A percentile compares a stretch with the other conserved stretches of the same genome.
phyloP scores from a whole-genome alignment of 1,284 basidiomycete genomes.

The Apiotrichum veenhuisii region DNA sequence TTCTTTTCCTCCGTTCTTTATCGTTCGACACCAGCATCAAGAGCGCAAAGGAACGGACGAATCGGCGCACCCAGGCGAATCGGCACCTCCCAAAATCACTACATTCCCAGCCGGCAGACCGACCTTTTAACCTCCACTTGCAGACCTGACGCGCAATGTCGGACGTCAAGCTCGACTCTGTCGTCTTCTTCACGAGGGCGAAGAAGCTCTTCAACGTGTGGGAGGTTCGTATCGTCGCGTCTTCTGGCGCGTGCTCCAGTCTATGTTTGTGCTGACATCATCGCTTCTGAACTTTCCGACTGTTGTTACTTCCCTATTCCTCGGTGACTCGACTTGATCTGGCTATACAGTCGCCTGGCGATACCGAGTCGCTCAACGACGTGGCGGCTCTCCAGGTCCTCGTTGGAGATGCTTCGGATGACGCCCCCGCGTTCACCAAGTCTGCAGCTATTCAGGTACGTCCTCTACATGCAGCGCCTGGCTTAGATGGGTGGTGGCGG shows the following conservation, averaged over 20 bases:
- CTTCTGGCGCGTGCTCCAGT: background rate
- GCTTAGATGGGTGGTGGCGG: too few relatives aligned
- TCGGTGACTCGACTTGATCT: background rate
- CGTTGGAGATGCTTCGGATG: conserved; percentile 76
- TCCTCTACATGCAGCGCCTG: background rate
- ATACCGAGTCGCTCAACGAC: conserved; percentile 50
- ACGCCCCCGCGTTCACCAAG: conserved; percentile 78
- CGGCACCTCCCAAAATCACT: background rate
- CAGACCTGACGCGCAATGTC: conserved; percentile 41
- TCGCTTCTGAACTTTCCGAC: background rate
- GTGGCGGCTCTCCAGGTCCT: conserved; percentile 68
- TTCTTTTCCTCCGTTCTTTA: background rate
- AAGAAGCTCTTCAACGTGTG: conserved; percentile 66
- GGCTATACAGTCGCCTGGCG: conserved; percentile 51
- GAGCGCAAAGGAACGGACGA: too few relatives aligned
- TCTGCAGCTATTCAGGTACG: conserved; percentile 84
- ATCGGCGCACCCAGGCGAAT: too few relatives aligned
- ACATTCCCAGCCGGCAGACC: too few relatives aligned
- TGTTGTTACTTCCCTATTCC: background rate
- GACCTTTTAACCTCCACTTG: conserved; percentile 7
- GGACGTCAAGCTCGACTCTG: conserved; percentile 54
- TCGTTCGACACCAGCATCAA: too few relatives aligned
- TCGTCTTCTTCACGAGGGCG: conserved; percentile 63
- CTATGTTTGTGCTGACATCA: background rate
- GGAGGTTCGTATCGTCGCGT: conserved; percentile 58